Conservation (phyloP, 768 basidiomycete genomes). For the Amanita rimosa region DNA sequence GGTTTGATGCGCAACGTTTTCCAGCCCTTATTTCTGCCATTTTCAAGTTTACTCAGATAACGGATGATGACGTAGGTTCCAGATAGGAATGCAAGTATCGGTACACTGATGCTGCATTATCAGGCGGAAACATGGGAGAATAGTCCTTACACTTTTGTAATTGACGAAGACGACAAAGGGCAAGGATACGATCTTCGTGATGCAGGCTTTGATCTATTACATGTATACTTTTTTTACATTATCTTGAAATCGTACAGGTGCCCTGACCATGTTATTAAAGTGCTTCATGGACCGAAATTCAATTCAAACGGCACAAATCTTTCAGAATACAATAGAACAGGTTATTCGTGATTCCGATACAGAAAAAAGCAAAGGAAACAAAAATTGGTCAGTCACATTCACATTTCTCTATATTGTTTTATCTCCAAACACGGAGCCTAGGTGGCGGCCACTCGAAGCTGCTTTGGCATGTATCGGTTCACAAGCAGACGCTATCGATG, state of each 20-base stretch:
- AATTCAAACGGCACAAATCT: conserved; percentile 34
- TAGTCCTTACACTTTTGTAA: conserved; percentile 86
- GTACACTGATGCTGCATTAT: not conserved
- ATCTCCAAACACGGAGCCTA: conserved; percentile 16
- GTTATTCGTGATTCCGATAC: conserved; percentile 48
- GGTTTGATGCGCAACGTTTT: conserved; percentile 47
- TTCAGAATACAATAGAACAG: conserved; percentile 43
- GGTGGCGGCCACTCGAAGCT: conserved; percentile 93
- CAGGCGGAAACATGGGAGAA: conserved; percentile 88
- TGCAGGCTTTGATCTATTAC: conserved; percentile 75
- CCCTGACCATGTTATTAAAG: conserved; percentile 19
- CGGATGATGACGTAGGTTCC: conserved; percentile 68
- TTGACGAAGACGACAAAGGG: conserved; percentile 90
- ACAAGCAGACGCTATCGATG: conserved; percentile 64
- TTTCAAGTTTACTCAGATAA: conserved; percentile 77
- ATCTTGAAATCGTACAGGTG: not conserved
- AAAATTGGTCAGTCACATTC: conserved; percentile 49
- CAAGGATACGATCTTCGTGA: conserved; percentile 73
- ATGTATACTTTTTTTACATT: conserved; percentile 35
- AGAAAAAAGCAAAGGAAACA: conserved; percentile 38
- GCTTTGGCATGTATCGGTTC: conserved; percentile 74
- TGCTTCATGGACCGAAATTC: conserved; percentile 46
- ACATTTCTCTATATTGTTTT: not conserved
- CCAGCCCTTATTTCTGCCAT: conserved; percentile 39
- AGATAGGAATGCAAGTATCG: not conserved